Evolutionary conservation across 1,284 basidiomycete species (phyloP).

Genomic region (Singerocomus rubriflavus): DNA sequence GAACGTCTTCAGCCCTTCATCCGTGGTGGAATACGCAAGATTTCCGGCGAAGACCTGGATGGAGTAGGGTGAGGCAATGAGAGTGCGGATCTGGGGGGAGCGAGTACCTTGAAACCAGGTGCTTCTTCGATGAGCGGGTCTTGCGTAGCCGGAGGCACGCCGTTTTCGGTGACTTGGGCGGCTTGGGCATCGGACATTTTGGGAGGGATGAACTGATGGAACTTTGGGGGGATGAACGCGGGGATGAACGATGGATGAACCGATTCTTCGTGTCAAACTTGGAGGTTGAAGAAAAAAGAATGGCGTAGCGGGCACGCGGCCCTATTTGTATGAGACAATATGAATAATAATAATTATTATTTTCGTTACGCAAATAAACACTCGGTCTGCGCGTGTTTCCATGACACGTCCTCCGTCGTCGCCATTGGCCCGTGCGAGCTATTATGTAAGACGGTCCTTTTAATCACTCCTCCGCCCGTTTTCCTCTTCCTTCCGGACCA

Average conservation of each 20-base stretch:
- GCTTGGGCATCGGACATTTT: slow-evolving; percentile 84
- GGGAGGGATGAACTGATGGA: slow-evolving; percentile 47
- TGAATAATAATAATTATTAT: background rate
- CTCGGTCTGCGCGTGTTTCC: slow-evolving; percentile 15
- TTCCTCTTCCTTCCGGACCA: no score
- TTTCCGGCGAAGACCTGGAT: slow-evolving; percentile 82
- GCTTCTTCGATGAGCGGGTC: slow-evolving; percentile 62
- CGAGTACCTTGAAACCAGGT: slow-evolving; percentile 68
- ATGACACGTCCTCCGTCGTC: slow-evolving; percentile 9
- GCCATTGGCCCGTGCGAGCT: slow-evolving; percentile 11
- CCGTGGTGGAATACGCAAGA: slow-evolving; percentile 84
- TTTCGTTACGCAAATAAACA: slow-evolving; percentile 31
- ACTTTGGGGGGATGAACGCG: slow-evolving; percentile 52
- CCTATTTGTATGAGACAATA: slow-evolving; percentile 25
- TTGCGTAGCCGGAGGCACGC: slow-evolving; percentile 73
- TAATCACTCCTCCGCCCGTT: background rate
- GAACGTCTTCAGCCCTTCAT: slow-evolving; percentile 87
- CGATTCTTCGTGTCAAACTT: slow-evolving; percentile 78
- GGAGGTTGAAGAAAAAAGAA: slow-evolving; percentile 60
- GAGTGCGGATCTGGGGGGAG: slow-evolving; percentile 17
- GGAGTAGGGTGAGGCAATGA: slow-evolving; percentile 10
- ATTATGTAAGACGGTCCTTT: slow-evolving; percentile 18
- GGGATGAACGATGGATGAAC: slow-evolving; percentile 62
- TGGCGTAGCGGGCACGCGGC: slow-evolving; percentile 19
- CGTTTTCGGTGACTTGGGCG: slow-evolving; percentile 73